Conservation (phyloP, 2,329 filamentous ascomycete species). For the Curvularia sp. region DNA sequence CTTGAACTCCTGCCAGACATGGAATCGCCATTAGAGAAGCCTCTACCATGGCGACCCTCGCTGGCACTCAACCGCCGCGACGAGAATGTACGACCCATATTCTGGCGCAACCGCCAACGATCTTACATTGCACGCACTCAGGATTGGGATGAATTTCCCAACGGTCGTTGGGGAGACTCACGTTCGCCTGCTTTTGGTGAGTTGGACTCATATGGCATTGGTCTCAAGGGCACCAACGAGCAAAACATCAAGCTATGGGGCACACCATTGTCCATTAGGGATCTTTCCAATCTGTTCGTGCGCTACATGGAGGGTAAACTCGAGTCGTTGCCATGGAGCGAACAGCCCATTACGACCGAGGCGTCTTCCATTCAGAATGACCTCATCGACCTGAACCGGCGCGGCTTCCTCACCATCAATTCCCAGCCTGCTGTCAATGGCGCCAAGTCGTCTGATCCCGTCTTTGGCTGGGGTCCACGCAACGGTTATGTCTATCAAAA, state of each 20-base stretch:
- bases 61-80: slow-evolving; percentile 86
- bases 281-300: slow-evolving; percentile 84
- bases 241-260: slow-evolving; percentile 97
- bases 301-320: slow-evolving; percentile 83
- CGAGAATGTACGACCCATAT: slow-evolving; percentile 96
- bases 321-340: slow-evolving; percentile 90
- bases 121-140: slow-evolving; percentile 95
- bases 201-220: slow-evolving; percentile 91
- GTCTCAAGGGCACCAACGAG: slow-evolving; percentile 92
- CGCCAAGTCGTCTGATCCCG: slow-evolving; percentile 82
- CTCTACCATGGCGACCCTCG: slow-evolving; percentile 96
- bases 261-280: slow-evolving; percentile 77
- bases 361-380: slow-evolving; percentile 78
- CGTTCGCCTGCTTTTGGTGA: slow-evolving; percentile 96
- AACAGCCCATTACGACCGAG: slow-evolving; percentile 83
- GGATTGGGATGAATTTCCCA: slow-evolving; percentile 99
- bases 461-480: slow-evolving; percentile 92
- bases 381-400: slow-evolving; percentile 81
- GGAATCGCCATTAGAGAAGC: slow-evolving; percentile 80
- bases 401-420: slow-evolving; percentile 93
- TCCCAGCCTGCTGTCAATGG: slow-evolving; percentile 95
- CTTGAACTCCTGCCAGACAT: slow-evolving; percentile 80
- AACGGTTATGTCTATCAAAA: slow-evolving; percentile 99
- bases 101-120: slow-evolving; percentile 97
- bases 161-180: slow-evolving; percentile 97